These are phyloP conservation scores for Hemileccinum rubropunctum DNA, from an alignment of 768 basidiomycete genomes.

Conservation along the genomic window DNA sequence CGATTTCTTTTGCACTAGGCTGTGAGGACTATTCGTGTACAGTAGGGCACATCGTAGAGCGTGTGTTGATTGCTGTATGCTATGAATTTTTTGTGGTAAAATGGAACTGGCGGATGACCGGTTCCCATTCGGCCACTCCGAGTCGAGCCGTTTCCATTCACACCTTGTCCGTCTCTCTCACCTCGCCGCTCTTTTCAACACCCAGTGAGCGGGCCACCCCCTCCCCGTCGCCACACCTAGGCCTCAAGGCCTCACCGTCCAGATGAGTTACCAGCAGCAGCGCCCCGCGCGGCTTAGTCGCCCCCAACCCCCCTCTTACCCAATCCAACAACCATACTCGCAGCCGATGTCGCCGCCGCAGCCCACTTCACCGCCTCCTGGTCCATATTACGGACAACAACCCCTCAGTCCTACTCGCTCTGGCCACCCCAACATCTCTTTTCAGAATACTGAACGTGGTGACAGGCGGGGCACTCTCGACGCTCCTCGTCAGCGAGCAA, in stretches of 20 bases:
- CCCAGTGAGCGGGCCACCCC: slow-evolving; percentile 2
- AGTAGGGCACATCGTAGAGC: not conserved
- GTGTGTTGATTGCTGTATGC: not conserved
- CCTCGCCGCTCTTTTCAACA: slow-evolving; percentile 20
- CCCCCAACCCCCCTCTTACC: slow-evolving; percentile 40
- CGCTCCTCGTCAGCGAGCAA: slow-evolving; percentile 46
- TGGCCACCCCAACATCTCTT: slow-evolving; percentile 53
- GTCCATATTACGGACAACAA: slow-evolving; percentile 17
- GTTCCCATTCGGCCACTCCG: slow-evolving; percentile 3
- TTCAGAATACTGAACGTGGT: slow-evolving; percentile 66
- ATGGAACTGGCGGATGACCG: slow-evolving; percentile 15
- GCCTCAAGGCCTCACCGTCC: not conserved
- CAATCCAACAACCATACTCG: slow-evolving; percentile 22
- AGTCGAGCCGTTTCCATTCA: not conserved
- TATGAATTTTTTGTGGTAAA: not conserved
- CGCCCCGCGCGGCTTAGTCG: slow-evolving; percentile 29
- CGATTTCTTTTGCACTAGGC: not conserved
- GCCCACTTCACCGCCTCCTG: slow-evolving; percentile 14
- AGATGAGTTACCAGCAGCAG: slow-evolving; percentile 38
- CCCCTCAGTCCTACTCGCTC: slow-evolving; percentile 16
- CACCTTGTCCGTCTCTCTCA: slow-evolving; percentile 8
- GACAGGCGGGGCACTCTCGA: slow-evolving; percentile 62
- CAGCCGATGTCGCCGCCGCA: slow-evolving; percentile 21
- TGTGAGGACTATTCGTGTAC: not conserved
- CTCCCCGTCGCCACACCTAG: not conserved